phyloP scores from a whole-genome alignment of 768 basidiomycete species.

The Amanita rimosa region DNA sequence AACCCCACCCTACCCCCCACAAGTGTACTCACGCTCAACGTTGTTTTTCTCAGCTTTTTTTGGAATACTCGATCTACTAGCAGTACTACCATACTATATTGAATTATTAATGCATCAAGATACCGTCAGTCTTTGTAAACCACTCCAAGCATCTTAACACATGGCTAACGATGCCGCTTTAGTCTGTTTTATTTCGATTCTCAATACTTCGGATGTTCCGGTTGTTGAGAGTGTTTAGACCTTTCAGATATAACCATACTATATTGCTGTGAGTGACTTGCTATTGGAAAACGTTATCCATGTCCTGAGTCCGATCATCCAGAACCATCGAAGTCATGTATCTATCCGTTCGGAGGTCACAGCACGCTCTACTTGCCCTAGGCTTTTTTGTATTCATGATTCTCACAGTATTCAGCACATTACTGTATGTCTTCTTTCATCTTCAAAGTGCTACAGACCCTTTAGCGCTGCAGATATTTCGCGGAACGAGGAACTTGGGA shows the following conservation, averaged over 20 bases:
- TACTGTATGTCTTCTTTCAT: slow-evolving; percentile 33
- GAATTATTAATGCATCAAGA: slow-evolving; percentile 79
- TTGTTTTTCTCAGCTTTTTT: slow-evolving; percentile 44
- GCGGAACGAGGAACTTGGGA: slow-evolving; percentile 90
- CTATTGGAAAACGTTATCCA: too few species aligned
- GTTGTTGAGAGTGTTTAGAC: slow-evolving; percentile 78
- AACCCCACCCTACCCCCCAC: slow-evolving; percentile 1
- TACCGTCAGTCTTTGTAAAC: slow-evolving; percentile 49
- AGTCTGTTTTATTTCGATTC: slow-evolving; percentile 84
- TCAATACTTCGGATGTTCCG: slow-evolving; percentile 88
- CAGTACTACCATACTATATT: slow-evolving; percentile 83
- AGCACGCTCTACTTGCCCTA: slow-evolving; percentile 79
- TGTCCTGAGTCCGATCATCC: not conserved
- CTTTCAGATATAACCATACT: slow-evolving; percentile 77
- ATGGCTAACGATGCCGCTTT: not conserved
- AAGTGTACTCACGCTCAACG: slow-evolving; percentile 10
- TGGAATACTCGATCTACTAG: slow-evolving; percentile 75
- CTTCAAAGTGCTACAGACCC: not conserved
- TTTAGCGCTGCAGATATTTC: slow-evolving; percentile 49
- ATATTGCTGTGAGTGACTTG: slow-evolving; percentile 58
- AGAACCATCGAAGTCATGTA: slow-evolving; percentile 90
- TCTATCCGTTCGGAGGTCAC: slow-evolving; percentile 73
- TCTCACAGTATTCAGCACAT: slow-evolving; percentile 77
- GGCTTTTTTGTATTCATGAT: slow-evolving; percentile 86
- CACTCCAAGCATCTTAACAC: not conserved